phyloP scores from a whole-genome alignment of 495 filamentous ascomycete species.

The Daldinia concentrica region DNA sequence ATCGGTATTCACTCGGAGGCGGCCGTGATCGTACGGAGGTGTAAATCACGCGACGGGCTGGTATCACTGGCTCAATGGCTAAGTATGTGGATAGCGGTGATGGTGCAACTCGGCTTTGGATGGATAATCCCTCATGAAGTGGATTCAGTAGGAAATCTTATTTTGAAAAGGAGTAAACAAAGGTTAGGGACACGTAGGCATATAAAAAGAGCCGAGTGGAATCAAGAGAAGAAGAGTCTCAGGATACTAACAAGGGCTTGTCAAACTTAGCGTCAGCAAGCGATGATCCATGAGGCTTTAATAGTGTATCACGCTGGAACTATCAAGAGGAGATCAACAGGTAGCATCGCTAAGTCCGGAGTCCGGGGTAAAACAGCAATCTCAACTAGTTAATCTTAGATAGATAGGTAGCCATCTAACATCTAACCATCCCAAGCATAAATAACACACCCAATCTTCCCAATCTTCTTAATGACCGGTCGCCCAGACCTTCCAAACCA shows the following conservation, averaged over 20 bases:
- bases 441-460: neutral
- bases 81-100: slow-evolving; percentile 12
- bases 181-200: slow-evolving; percentile 10
- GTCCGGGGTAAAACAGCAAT: slow-evolving; percentile 27
- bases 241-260: neutral
- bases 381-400: neutral
- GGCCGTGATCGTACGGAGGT: slow-evolving; percentile 38
- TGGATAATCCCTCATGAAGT: slow-evolving; percentile 1
- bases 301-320: slow-evolving; percentile 20
- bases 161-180: neutral
- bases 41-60: slow-evolving; percentile 22
- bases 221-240: neutral
- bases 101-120: neutral
- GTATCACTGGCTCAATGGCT: neutral
- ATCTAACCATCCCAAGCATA: neutral
- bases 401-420: neutral
- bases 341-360: slow-evolving; percentile 28
- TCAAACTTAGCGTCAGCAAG: slow-evolving; percentile 10
- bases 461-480: neutral
- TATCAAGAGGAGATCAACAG: slow-evolving; percentile 18
- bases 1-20: slow-evolving; percentile 28
- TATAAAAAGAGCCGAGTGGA: neutral
- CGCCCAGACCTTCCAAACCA: neutral
- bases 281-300: slow-evolving; percentile 18
- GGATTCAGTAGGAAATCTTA: neutral